Evolutionary conservation across 331 rosid species (phyloP), one percentile per base, ranked within the genome.

Genomic region (Quercus lobata): DNA sequence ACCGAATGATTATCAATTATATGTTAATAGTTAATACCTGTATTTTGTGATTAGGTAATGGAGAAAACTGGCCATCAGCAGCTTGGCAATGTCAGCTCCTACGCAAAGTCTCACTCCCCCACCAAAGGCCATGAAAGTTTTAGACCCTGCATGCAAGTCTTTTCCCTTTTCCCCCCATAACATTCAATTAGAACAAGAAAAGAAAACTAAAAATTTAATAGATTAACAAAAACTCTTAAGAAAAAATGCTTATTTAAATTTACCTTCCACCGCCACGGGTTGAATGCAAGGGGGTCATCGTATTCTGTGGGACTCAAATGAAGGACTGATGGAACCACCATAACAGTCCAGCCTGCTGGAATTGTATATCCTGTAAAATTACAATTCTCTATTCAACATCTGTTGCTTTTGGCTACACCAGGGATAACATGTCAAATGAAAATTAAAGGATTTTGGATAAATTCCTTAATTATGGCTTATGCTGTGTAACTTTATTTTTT

Each of bases 71-170:
- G 81, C 57, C 44, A 22, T 24, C 35, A 68, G 68, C 0, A 77
- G 75, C 69, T 71, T 77, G 34, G 75, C 69, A 68, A 32, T 16
- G 57, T 69, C 81, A 6, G 81, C 69, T 56, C 81, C 81, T 21
- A 21, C 75, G 15, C 80, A 55, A 3, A 68, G 41, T 55, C 74
- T 68, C 22, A 9, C 21, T 7, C 80, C 80, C 1, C 74, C 74
- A 18, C 80, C 69, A 53, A 77, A 77, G 15, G 69, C 68, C 81
- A 77, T 68, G 75, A 55, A 77, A 6, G 74, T 32, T 49, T 69
- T 77, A 3, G 81, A 54, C 10, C 57, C 81, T 32, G 34, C 75
- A 21, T 69, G 74, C 35, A 68, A 37, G 54, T 77, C 62, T 15
- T 66, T 68, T 66, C 81, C 81, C 81, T 77, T 3, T 24, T 24